phyloP scores from a whole-genome alignment of 345 rosid species.

The Heritiera littoralis region DNA sequence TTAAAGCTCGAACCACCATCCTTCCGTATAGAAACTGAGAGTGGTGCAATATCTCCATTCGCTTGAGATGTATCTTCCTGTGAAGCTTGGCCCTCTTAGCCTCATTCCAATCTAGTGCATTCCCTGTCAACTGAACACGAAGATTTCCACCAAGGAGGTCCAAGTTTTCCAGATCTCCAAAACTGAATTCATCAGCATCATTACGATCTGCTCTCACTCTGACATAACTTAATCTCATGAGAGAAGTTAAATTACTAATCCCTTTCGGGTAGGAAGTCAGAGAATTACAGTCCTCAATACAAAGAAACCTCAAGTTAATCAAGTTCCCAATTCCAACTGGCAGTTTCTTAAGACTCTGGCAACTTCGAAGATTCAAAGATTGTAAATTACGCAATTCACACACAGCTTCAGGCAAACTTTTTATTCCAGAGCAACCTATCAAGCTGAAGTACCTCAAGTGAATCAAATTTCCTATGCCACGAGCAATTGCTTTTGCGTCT shows the following conservation, averaged over 20 bases:
- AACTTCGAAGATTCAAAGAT: neutral
- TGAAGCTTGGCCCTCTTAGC: neutral
- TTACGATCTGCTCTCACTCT: neutral
- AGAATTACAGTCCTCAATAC: neutral
- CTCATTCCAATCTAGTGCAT: neutral
- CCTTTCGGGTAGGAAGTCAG: neutral
- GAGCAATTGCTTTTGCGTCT: neutral
- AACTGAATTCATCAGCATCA: neutral
- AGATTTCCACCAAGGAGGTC: neutral
- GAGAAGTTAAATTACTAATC: neutral
- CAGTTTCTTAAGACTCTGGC: neutral
- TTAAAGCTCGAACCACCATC: neutral
- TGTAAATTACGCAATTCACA: neutral
- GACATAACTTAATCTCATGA: neutral
- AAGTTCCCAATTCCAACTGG: neutral
- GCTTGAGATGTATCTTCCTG: neutral
- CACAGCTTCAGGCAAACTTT: neutral
- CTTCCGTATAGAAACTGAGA: neutral
- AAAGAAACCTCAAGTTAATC: neutral
- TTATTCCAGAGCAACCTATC: neutral
- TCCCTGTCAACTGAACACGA: neutral
- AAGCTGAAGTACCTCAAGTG: slow-evolving; percentile 3
- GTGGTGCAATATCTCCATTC: neutral
- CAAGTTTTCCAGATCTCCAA: neutral
- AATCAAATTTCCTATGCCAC: neutral